Evolutionary conservation across 148 eudicot genomes (phyloP), one percentile per base, ranked within the genome.

Genomic region (Talinum fruticosum): DNA sequence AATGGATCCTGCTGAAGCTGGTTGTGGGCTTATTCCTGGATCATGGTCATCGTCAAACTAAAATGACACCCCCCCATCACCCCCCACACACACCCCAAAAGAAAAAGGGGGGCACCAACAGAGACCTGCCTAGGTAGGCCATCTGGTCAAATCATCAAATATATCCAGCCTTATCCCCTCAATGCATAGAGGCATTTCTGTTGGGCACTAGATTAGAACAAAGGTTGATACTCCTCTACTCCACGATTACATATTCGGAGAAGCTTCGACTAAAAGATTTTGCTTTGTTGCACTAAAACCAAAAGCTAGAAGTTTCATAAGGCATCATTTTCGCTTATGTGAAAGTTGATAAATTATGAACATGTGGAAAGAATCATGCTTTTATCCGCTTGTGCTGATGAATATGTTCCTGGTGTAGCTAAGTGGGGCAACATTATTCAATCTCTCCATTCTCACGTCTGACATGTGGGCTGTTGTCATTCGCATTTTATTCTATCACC

Each of bases 391-490:
- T 49, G 34, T 73, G 65, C 57, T 80, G 69, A 80, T 45, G 62
- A 16, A 23, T 47, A 4, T 38, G 47, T 77, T 67, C 6, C 18
- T 72, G 34, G 19, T 79, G 73, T 89, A 94, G 98, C 81, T 81
- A 80, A 86, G 93, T 59, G 98, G 98, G 80, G 85, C 97, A 65
- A 85, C 98, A 75, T 57, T 92, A 82, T 91, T 88, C 87, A 95
- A 92, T 82, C 97, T 95, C 47, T 95, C 98, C 47, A 67, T 87
- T 57, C 90, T 95, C 69, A 95, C 98, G 51, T 88, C 98, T 44
- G 96, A 95, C 82, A 91, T 95, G 98, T 95, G 98, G 98, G 98
- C 92, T 35, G 98, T 95, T 57, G 79, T 86, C 36, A 80, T 92
- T 53, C 93, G 97, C 80, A 86, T 91, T 73, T 86, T 92, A 65